A percentile compares a stretch with the other conserved stretches of the same genome.
phyloP scores from a whole-genome alignment of 2,329 filamentous ascomycete genomes.

The Ophiostoma ips region DNA sequence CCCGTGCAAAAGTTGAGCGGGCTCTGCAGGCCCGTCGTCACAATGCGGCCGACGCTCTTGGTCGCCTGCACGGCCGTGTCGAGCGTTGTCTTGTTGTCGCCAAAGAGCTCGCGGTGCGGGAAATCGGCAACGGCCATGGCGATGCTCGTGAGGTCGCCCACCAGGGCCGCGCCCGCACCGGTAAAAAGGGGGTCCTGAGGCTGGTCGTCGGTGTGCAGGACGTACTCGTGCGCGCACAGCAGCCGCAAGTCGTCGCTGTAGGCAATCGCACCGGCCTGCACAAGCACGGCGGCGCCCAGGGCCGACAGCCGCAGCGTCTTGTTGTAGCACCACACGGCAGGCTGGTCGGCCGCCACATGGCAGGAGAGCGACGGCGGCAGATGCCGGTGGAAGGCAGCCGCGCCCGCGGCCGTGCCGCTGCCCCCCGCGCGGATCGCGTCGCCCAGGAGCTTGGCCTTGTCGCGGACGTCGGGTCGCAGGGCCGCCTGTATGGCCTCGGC shows the following conservation, averaged over 20 bases:
- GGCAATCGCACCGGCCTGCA: constrained; percentile 47
- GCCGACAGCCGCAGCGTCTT: constrained; percentile 45
- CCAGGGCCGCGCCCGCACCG: constrained; percentile 59
- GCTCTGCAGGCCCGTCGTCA: constrained; percentile 60
- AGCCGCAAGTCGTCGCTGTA: constrained; percentile 62
- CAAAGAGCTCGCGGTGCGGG: constrained; percentile 38
- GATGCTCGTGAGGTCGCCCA: constrained; percentile 72
- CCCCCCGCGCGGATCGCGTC: constrained; percentile 20
- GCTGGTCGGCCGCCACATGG: constrained; percentile 58
- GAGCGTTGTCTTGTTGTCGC: not conserved
- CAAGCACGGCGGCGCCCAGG: constrained; percentile 54
- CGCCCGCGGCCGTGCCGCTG: constrained; percentile 30
- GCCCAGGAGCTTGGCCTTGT: not conserved
- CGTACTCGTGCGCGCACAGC: constrained; percentile 47
- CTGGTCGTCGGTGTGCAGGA: constrained; percentile 52
- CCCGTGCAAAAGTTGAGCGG: constrained; percentile 78
- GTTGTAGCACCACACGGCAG: constrained; percentile 53
- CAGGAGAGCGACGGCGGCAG: constrained; percentile 45
- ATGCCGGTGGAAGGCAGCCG: constrained; percentile 57
- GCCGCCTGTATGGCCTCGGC: constrained; percentile 42
- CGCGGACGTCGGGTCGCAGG: not conserved
- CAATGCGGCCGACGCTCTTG: constrained; percentile 49
- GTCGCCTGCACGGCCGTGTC: constrained; percentile 8
- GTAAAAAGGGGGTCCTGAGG: constrained; percentile 70
- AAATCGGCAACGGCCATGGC: constrained; percentile 72